Base-by-base conservation (phyloP, 1,139 yeast species). In the Suhomyces chickasaworum region DNA sequence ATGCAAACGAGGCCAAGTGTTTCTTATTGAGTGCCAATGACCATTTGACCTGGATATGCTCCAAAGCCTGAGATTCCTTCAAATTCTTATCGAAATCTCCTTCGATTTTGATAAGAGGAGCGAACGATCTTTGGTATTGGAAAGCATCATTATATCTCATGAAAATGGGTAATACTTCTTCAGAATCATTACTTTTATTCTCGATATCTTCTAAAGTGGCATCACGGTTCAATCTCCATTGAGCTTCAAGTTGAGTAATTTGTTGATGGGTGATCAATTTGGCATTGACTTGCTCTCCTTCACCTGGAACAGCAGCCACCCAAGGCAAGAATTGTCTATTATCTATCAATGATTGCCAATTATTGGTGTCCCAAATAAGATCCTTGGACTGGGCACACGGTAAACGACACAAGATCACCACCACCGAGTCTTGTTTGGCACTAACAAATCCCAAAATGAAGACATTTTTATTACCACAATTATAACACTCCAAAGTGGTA, bases 341-440 rank as follows among this genome's bases (percentile, higher is more conserved):
- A 52, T 86, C 95, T 48, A 91, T 88, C 48, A 91, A 69, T 0
- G 97, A 80, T 58, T 86, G 90, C 98, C 98, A 91, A 52, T 86
- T 87, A 33, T 77, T 78, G 1, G 95, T 84, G 59, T 89, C 96
- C 97, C 97, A 91, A 56, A 84, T 83, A 9, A 75, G 65, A 59
- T 87, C 88, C 53, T 83, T 83, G 3, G 81, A 70, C 58, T 84
- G 89, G 0, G 97, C 89, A 66, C 97, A 91, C 0, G 97, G 97
- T 48, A 89, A 75, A 47, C 98, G 81, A 68, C 97, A 91, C 41
- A 91, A 69, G 37, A 90, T 78, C 8, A 91, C 96, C 53, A 91
- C 93, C 39, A 89, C 91, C 4, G 91, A 85, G 56, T 89, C 96
- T 50, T 84, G 81, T 57, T 88, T 89, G 4, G 97, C 97, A 29